phyloP scores from a whole-genome alignment of 257 asterid genomes.

The Avicennia marina region DNA sequence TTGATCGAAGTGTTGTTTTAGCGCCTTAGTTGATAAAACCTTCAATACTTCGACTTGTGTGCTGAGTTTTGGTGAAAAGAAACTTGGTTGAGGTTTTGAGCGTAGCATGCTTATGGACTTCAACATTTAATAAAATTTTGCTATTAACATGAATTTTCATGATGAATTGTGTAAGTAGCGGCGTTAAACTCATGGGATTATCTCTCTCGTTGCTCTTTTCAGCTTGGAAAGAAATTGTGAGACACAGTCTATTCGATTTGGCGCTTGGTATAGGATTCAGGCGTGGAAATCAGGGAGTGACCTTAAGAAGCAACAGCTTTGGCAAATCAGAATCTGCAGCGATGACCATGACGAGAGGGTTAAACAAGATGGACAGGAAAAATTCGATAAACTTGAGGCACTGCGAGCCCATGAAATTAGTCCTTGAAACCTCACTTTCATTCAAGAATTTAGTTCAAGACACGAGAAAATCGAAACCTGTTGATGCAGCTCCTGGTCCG shows the following conservation, averaged over 20 bases:
- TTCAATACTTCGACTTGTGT: neutral
- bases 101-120: neutral
- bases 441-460: slow-evolving; percentile 60
- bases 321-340: slow-evolving; percentile 31
- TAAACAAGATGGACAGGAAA: slow-evolving; percentile 39
- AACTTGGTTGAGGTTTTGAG: neutral
- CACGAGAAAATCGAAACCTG: slow-evolving; percentile 20
- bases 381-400: slow-evolving; percentile 48
- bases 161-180: slow-evolving; percentile 19
- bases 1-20: neutral
- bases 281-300: slow-evolving; percentile 22
- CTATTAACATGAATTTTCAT: slow-evolving; percentile 10
- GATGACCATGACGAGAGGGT: slow-evolving; percentile 18
- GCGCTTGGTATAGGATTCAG: slow-evolving; percentile 17
- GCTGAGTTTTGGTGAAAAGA: neutral
- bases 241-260: slow-evolving; percentile 14
- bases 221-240: slow-evolving; percentile 40
- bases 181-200: slow-evolving; percentile 24
- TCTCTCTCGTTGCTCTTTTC: slow-evolving; percentile 31
- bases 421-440: slow-evolving; percentile 53
- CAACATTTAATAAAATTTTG: neutral
- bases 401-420: slow-evolving; percentile 60
- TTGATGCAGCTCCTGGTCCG: neutral
- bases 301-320: slow-evolving; percentile 29
- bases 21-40: neutral